Conservation (phyloP, 2,329 filamentous ascomycete genomes). For the Calonectria montana region DNA sequence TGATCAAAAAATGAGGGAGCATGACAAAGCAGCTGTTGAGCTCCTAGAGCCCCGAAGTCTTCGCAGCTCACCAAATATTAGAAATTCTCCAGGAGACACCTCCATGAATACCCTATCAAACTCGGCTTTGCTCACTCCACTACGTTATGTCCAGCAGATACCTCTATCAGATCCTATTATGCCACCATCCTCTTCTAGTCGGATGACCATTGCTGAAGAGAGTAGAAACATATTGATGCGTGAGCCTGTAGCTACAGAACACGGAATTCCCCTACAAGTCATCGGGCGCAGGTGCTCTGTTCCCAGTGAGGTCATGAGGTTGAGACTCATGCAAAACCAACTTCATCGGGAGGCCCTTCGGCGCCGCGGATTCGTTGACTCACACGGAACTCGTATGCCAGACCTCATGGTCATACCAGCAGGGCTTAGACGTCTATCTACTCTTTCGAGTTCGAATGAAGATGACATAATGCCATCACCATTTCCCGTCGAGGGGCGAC, state of each 20-base stretch:
- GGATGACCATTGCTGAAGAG: constrained; percentile 35
- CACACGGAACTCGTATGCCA: constrained; percentile 29
- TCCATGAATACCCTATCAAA: constrained; percentile 31
- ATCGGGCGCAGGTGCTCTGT: constrained; percentile 37
- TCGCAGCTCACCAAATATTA: constrained; percentile 17
- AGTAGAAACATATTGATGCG: constrained; percentile 30
- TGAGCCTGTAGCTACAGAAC: constrained; percentile 15
- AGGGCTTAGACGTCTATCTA: constrained; percentile 35
- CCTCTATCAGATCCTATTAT: constrained; percentile 38
- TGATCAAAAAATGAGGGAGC: constrained; percentile 29
- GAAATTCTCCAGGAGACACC: constrained; percentile 22
- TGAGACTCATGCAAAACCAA: constrained; percentile 38
- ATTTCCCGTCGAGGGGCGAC: constrained; percentile 27
- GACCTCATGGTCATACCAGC: constrained; percentile 43
- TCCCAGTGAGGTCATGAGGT: constrained; percentile 25
- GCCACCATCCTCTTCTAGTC: constrained; percentile 15
- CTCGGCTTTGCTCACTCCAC: constrained; percentile 22
- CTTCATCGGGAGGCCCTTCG: constrained; percentile 39
- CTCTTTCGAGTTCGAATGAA: constrained; percentile 13
- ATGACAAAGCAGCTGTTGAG: constrained; percentile 32
- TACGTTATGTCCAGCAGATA: constrained; percentile 21
- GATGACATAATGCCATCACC: constrained; percentile 27
- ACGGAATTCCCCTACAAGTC: background rate
- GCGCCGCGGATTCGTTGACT: constrained; percentile 25
- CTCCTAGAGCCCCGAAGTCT: constrained; percentile 21